Evolutionary conservation across 2,329 filamentous ascomycete species (phyloP).

Genomic region (Fusarium sacchari): DNA sequence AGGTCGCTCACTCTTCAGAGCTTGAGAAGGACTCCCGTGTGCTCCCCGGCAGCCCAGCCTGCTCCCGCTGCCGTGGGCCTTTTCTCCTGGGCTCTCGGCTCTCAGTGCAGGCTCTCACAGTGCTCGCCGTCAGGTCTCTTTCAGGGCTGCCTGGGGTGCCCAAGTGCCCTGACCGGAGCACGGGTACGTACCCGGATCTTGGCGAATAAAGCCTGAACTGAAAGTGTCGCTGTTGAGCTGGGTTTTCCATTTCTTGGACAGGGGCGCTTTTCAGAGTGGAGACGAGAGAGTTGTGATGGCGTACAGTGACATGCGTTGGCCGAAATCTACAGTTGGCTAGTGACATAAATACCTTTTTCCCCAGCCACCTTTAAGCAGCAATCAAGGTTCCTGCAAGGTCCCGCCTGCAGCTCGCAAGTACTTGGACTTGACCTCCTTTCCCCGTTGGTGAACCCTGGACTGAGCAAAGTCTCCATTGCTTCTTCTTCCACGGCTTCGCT

Average conservation of each 20-base stretch:
- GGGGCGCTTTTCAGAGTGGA: slow-evolving; percentile 28
- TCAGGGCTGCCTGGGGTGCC: slow-evolving; percentile 20
- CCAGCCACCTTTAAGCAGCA: slow-evolving; percentile 4
- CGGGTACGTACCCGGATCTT: slow-evolving; percentile 35
- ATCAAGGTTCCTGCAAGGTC: slow-evolving; percentile 23
- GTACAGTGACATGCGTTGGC: slow-evolving; percentile 15
- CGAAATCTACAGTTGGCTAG: neutral
- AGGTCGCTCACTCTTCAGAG: neutral
- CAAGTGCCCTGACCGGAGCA: slow-evolving; percentile 30
- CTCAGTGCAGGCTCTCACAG: neutral
- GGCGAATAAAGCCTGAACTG: slow-evolving; percentile 26
- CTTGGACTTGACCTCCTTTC: slow-evolving; percentile 19
- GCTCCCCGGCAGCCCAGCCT: slow-evolving; percentile 1
- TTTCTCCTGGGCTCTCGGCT: neutral
- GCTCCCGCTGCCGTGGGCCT: slow-evolving; percentile 1
- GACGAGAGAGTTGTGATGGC: slow-evolving; percentile 1
- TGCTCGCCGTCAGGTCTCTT: neutral
- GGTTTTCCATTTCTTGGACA: slow-evolving; percentile 34
- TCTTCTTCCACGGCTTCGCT: slow-evolving; percentile 36
- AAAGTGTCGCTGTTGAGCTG: slow-evolving; percentile 19
- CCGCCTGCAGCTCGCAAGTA: slow-evolving; percentile 14
- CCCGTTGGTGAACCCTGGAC: slow-evolving; percentile 14
- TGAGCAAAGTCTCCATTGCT: slow-evolving; percentile 33
- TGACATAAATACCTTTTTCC: neutral
- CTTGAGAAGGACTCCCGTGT: slow-evolving; percentile 1